phyloP scores from a whole-genome alignment of 2,329 filamentous ascomycete genomes.

The Cladobotryum mycophilum region DNA sequence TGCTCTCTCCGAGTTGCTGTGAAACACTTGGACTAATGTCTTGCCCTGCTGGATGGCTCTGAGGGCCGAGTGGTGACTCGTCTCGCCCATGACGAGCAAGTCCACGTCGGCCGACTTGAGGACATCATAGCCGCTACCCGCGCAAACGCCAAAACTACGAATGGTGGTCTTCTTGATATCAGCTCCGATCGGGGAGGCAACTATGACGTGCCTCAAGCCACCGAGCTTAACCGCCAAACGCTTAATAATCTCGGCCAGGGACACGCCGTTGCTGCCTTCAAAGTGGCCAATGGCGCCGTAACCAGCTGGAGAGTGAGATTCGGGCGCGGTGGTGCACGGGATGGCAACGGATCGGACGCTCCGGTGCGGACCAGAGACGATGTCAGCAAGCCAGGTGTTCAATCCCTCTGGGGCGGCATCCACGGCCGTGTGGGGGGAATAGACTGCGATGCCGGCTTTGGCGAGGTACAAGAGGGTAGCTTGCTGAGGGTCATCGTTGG shows the following conservation, averaged over 20 bases:
- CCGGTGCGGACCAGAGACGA: conserved; percentile 56
- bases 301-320: conserved; percentile 41
- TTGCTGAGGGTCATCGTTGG: conserved; percentile 79
- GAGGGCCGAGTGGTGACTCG: conserved; percentile 88
- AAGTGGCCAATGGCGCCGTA: conserved; percentile 48
- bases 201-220: conserved; percentile 49
- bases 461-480: conserved; percentile 74
- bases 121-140: conserved; percentile 77
- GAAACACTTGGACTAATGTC: conserved; percentile 78
- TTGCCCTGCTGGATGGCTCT: conserved; percentile 78
- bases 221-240: conserved; percentile 62
- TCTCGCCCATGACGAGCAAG: conserved; percentile 82
- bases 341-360: conserved; percentile 38
- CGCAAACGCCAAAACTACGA: conserved; percentile 73
- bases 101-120: conserved; percentile 67
- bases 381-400: conserved; percentile 89
- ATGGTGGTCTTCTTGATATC: conserved; percentile 40
- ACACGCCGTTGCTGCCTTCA: conserved; percentile 22
- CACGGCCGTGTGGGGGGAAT: conserved; percentile 91
- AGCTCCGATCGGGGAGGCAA: conserved; percentile 45
- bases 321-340: conserved; percentile 37
- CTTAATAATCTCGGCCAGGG: conserved; percentile 39
- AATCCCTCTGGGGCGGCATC: conserved; percentile 81
- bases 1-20: conserved; percentile 85
- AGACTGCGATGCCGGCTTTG: conserved; percentile 85